Base-by-base conservation (phyloP, 2,329 filamentous ascomycete genomes). In the Exophiala lecanii-corni region DNA sequence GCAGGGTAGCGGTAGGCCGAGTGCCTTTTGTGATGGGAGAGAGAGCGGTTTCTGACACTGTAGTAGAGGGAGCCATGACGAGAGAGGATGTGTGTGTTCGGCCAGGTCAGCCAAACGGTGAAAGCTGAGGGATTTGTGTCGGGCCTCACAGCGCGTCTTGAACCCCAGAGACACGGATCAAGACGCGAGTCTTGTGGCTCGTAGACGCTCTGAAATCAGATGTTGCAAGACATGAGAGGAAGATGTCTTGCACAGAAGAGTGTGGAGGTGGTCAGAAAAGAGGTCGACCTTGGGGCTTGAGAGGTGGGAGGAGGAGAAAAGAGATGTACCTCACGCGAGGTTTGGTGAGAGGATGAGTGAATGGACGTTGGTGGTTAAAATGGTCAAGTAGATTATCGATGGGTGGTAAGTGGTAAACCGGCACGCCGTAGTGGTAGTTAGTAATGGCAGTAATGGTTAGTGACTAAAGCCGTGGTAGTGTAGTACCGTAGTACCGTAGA, bases 1-100 rank as follows among this genome's bases (percentile, higher is more conserved):
- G 59, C 39, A 73, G 55, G 47, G 69, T 62, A 16, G 57, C 54
- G 47, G 69, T 66, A 33, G 68, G 65, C 59, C 69, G 67, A 59
- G 72, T 73, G 44, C 66, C 56, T 48, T 66, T 68, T 43, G 65
- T 62, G 19, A 55, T 45, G 30, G 44, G 45, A 32, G 51, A 51
- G 28, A 58, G 59, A 36, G 51, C 38, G 19, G 37, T 49, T 37
- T 49, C 39, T 41, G 49, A 39, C 17, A 51, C 25, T 4, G 49
- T 49, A 17, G 44, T 43, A 28, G 43, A 47, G 38, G 47, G 47
- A 49, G 46, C 30, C 47, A 52, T 50, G 43, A 18, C 43, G 49
- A 39, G n/a, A n/a, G n/a, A n/a, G n/a, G n/a, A n/a, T n/a, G n/a
- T n/a, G n/a, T n/a, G n/a, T n/a, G n/a, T n/a, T n/a, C n/a, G n/a